These are phyloP conservation scores for Pulveroboletus ravenelii DNA, from an alignment of 768 basidiomycete species.

Conservation along the genomic window DNA sequence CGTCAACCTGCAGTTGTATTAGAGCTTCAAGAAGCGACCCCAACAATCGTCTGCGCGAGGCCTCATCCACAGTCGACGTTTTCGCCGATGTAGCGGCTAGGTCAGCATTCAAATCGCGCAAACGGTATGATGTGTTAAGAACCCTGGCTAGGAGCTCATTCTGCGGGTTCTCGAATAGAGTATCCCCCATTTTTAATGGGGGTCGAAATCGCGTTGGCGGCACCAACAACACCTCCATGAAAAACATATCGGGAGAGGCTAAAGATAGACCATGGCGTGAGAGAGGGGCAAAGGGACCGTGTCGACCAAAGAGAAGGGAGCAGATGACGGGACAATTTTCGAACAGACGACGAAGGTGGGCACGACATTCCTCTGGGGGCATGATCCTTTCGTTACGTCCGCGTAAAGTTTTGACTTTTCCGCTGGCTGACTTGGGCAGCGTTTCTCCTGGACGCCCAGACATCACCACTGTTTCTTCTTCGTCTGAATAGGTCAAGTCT, in stretches of 20 bases:
- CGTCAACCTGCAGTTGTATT: constrained; percentile 88
- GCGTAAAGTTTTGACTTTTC: constrained; percentile 66
- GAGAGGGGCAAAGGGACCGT: constrained; percentile 74
- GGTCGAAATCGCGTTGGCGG: constrained; percentile 96
- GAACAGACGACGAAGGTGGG: constrained; percentile 88
- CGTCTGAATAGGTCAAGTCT: constrained; percentile 48
- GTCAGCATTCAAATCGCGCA: constrained; percentile 71
- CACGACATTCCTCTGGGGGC: constrained; percentile 87
- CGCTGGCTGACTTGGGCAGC: constrained; percentile 72
- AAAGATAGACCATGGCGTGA: constrained; percentile 56
- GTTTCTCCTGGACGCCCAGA: constrained; percentile 24
- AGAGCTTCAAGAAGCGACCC: constrained; percentile 71
- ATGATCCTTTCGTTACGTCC: constrained; percentile 90
- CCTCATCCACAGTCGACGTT: constrained; percentile 46
- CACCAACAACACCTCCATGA: constrained; percentile 88
- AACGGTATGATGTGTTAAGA: constrained; percentile 70
- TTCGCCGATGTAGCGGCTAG: constrained; percentile 62
- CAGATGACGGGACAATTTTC: constrained; percentile 77
- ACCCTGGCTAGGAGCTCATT: constrained; percentile 85
- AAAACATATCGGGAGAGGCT: constrained; percentile 93
- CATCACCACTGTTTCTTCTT: constrained; percentile 41
- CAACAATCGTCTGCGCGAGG: constrained; percentile 52
- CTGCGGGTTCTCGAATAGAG: constrained; percentile 92
- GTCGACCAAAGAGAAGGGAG: constrained; percentile 85
- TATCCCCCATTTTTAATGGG: constrained; percentile 85